These are phyloP conservation scores for Wickerhamomyces queroliae DNA, from an alignment of 805 yeast genomes.

Conservation along the genomic window DNA sequence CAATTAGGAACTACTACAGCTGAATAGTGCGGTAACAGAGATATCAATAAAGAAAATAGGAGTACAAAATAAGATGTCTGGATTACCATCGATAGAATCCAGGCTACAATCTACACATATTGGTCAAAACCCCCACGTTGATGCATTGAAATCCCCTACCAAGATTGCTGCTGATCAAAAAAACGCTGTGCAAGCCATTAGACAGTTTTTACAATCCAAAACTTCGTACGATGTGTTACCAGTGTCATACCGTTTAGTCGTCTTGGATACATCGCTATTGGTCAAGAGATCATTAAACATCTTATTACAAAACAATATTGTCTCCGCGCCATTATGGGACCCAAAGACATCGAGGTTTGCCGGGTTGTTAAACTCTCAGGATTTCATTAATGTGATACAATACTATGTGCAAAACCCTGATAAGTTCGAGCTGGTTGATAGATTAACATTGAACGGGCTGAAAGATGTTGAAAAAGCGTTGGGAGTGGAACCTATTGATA, in stretches of 20 bases:
- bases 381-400: conserved; percentile 91
- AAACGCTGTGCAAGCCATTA: conserved; percentile 74
- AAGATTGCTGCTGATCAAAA: conserved; percentile 35
- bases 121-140: not conserved
- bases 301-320: conserved; percentile 86
- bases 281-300: conserved; percentile 90
- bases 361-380: conserved; percentile 86
- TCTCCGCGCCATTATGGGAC: conserved; percentile 97
- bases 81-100: conserved; percentile 18
- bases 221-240: conserved; percentile 97
- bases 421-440: conserved; percentile 81
- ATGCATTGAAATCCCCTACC: conserved; percentile 2
- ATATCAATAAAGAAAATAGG: not conserved
- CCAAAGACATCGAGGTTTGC: conserved; percentile 85
- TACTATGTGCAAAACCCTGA: conserved; percentile 89
- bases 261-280: conserved; percentile 83
- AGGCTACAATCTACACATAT: conserved; percentile 20
- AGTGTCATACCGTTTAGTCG: conserved; percentile 87
- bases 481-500: conserved; percentile 82
- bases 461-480: conserved; percentile 83
- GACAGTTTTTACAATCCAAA: conserved; percentile 79
- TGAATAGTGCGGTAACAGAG: too few relatives aligned
- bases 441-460: conserved; percentile 76
- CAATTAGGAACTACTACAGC: too few relatives aligned
- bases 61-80: conserved; percentile 6